Evolutionary conservation across 768 basidiomycete genomes (phyloP).

Genomic region (Clathrus columnatus): DNA sequence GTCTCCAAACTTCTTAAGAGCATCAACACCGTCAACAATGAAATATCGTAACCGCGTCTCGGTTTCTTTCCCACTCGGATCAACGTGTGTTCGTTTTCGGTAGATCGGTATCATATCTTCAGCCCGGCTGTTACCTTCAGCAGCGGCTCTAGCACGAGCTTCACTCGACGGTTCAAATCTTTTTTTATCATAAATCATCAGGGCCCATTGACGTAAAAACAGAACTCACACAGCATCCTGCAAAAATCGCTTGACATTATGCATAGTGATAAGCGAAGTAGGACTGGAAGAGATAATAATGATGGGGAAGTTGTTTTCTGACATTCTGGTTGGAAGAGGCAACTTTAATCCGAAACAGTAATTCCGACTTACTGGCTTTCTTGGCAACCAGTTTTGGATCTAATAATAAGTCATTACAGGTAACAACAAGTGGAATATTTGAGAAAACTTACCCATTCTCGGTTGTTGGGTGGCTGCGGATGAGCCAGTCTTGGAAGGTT

Average conservation of each 20-base stretch:
- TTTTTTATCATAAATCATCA: slow-evolving; percentile 1
- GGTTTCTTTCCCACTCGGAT: slow-evolving; percentile 53
- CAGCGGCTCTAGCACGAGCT: slow-evolving; percentile 57
- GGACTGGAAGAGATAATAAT: slow-evolving; percentile 97
- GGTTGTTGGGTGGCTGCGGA: slow-evolving; percentile 30
- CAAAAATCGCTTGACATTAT: slow-evolving; percentile 90
- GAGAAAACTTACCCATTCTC: slow-evolving; percentile 27
- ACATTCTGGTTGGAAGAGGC: background rate
- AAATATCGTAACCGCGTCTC: slow-evolving; percentile 51
- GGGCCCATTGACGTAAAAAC: background rate
- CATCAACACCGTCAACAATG: slow-evolving; percentile 88
- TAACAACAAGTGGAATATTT: slow-evolving; percentile 3
- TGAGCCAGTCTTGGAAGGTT: slow-evolving; percentile 46
- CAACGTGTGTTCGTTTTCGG: slow-evolving; percentile 67
- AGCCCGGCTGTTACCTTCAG: slow-evolving; percentile 62
- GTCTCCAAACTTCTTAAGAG: slow-evolving; percentile 81
- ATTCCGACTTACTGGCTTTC: slow-evolving; percentile 52
- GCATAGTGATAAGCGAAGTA: slow-evolving; percentile 93
- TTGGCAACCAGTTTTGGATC: slow-evolving; percentile 57
- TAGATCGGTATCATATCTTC: slow-evolving; percentile 88
- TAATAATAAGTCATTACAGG: slow-evolving; percentile 6
- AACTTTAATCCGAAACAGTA: background rate
- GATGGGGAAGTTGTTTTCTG: slow-evolving; percentile 80
- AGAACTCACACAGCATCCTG: slow-evolving; percentile 71
- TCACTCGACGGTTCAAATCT: slow-evolving; percentile 72